phyloP scores from a whole-genome alignment of 257 asterid species.

The Plantago ovata region DNA sequence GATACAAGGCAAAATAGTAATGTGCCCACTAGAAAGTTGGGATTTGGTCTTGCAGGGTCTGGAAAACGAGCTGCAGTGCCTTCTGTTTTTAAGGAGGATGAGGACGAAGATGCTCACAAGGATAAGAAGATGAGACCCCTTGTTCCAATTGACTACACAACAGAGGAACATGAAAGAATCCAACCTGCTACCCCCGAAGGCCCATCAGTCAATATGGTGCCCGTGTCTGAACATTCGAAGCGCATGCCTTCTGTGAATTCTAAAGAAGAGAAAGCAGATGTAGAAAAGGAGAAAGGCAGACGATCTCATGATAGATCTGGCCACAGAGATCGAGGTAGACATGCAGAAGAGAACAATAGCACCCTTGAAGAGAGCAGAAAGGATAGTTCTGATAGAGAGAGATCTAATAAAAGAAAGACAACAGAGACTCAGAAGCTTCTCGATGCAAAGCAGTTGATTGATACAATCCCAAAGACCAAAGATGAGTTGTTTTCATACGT shows the following conservation, averaged over 20 bases:
- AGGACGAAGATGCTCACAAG: constrained; percentile 90
- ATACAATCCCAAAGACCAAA: constrained; percentile 94
- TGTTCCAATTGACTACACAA: constrained; percentile 95
- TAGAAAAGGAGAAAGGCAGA: constrained; percentile 65
- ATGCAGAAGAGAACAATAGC: constrained; percentile 46
- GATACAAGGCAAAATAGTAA: constrained; percentile 52
- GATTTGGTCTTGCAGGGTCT: constrained; percentile 81
- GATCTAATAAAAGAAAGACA: constrained; percentile 49
- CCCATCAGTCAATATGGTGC: constrained; percentile 49
- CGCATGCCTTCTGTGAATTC: constrained; percentile 50
- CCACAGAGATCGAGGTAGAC: constrained; percentile 74
- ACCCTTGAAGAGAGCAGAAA: constrained; percentile 57
- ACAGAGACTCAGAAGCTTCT: constrained; percentile 78
- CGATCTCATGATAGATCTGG: constrained; percentile 70
- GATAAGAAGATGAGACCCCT: constrained; percentile 98
- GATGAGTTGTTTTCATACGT: constrained; percentile 85
- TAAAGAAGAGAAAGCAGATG: constrained; percentile 65
- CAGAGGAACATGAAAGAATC: constrained; percentile 67
- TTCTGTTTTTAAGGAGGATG: constrained; percentile 83
- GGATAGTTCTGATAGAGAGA: constrained; percentile 53
- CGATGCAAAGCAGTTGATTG: constrained; percentile 96
- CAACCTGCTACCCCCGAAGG: constrained; percentile 48
- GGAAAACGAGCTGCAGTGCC: constrained; percentile 93
- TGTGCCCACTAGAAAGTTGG: constrained; percentile 72
- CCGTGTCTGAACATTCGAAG: constrained; percentile 69